Conservation (phyloP, 83 land plant species). For the Picea abies region DNA sequence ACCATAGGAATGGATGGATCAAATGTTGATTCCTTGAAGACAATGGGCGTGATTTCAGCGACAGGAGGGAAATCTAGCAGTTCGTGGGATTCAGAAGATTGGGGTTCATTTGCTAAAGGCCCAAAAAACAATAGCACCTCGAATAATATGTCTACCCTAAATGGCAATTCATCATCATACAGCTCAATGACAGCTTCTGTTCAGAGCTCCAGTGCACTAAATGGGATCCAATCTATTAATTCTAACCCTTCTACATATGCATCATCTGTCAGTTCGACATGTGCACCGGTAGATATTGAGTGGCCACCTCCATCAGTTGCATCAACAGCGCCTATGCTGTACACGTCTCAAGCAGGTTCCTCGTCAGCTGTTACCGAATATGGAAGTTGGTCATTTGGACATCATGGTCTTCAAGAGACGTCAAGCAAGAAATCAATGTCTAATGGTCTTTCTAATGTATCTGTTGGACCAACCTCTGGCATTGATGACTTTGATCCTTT, state of each 20-base stretch:
- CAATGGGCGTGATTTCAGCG: conserved; percentile 10
- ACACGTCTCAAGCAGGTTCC: neutral
- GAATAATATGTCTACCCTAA: conserved; percentile 16
- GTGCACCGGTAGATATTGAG: conserved; percentile 68
- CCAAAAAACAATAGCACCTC: neutral
- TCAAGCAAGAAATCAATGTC: conserved; percentile 17
- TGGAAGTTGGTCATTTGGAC: conserved; percentile 13
- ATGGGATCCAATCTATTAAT: neutral
- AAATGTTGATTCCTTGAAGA: conserved; percentile 16
- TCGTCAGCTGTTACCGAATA: neutral
- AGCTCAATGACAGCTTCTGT: conserved; percentile 4
- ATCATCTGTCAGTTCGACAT: conserved; percentile 15
- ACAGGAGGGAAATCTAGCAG: conserved; percentile 19
- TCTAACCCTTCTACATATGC: conserved; percentile 21
- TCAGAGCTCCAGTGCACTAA: neutral
- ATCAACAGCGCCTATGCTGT: neutral
- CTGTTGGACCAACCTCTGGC: conserved; percentile 6
- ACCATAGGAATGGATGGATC: conserved; percentile 17
- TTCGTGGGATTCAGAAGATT: conserved; percentile 45
- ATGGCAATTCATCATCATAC: neutral
- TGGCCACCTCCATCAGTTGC: conserved; percentile 72
- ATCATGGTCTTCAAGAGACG: neutral
- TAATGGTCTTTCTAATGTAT: conserved; percentile 4
- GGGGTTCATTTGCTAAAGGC: conserved; percentile 38
- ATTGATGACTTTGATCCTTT: conserved; percentile 86